Percentiles rank a stretch among this genome's conserved stretches.
Conservation (phyloP, 2,329 filamentous ascomycete genomes). For the Mariannaea elegans region DNA sequence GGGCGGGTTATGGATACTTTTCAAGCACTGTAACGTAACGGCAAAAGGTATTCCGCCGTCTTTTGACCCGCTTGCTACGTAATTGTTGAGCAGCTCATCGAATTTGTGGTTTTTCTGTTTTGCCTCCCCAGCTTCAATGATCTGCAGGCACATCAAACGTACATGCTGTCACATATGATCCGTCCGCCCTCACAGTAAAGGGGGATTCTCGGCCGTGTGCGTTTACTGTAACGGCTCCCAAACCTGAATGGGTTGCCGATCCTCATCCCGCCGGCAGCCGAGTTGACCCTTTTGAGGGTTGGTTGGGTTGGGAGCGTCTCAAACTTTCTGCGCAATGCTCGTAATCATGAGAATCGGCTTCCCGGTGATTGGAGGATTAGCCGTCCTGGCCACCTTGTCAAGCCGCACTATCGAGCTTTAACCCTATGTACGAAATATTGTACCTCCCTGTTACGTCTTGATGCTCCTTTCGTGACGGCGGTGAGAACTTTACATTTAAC, state of each 20-base stretch:
- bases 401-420: not conserved
- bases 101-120: not conserved
- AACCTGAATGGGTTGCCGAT: constrained; percentile 22
- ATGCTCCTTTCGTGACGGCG: not conserved
- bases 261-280: constrained; percentile 20
- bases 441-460: not conserved
- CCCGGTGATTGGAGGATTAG: not conserved
- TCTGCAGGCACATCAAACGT: constrained; percentile 33
- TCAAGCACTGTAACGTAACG: too few relatives aligned
- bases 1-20: too few relatives aligned
- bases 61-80: too few relatives aligned
- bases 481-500: not conserved
- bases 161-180: not conserved
- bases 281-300: not conserved
- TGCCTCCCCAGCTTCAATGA: constrained; percentile 28
- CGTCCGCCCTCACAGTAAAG: not conserved
- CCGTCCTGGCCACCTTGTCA: not conserved
- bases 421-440: too few relatives aligned
- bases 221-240: constrained; percentile 14
- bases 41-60: too few relatives aligned
- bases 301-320: too few relatives aligned
- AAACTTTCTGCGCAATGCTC: too few relatives aligned
- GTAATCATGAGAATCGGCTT: constrained; percentile 4
- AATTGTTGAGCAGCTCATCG: too few relatives aligned
- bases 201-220: not conserved